These are phyloP conservation scores for Metarhizium sp. DNA, from an alignment of 2,329 filamentous ascomycete genomes.

Conservation along the genomic window DNA sequence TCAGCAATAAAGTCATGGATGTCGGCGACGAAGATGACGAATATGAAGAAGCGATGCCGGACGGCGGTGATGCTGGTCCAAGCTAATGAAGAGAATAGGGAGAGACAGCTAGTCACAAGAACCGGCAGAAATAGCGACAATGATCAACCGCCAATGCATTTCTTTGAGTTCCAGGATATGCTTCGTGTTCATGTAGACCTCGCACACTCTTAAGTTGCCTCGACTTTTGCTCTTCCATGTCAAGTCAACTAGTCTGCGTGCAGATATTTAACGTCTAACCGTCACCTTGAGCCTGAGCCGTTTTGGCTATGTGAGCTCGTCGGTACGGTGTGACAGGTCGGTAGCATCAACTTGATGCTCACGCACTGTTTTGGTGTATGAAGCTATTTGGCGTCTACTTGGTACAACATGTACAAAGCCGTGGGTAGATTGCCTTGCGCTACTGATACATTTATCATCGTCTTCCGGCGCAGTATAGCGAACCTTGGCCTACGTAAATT, in stretches of 20 bases:
- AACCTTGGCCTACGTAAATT: no score
- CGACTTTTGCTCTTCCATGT: conserved; percentile 60
- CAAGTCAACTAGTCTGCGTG: conserved; percentile 96
- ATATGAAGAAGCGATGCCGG: conserved; percentile 35
- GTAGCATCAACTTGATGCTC: conserved; percentile 11
- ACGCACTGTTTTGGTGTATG: conserved; percentile 19
- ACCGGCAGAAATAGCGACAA: neutral
- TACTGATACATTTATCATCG: conserved; percentile 19
- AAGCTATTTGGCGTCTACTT: conserved; percentile 23
- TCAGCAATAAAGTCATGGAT: conserved; percentile 74
- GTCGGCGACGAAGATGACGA: conserved; percentile 54
- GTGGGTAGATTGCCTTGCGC: conserved; percentile 17
- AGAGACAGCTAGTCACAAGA: neutral
- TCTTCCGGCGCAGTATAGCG: neutral
- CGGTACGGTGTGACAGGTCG: conserved; percentile 22
- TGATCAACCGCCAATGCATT: neutral
- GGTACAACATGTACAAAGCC: conserved; percentile 21
- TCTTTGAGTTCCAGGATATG: conserved; percentile 1
- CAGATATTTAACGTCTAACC: conserved; percentile 57
- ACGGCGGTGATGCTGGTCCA: conserved; percentile 21
- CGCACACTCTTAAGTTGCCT: conserved; percentile 99
- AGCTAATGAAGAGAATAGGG: conserved; percentile 1
- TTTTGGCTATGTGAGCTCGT: conserved; percentile 36
- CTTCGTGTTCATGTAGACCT: conserved; percentile 7
- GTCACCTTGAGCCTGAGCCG: conserved; percentile 34